Evolutionary conservation across 495 filamentous ascomycete genomes (phyloP), one percentile per base, ranked within the genome.

Genomic region (Penicillium coffeae): DNA sequence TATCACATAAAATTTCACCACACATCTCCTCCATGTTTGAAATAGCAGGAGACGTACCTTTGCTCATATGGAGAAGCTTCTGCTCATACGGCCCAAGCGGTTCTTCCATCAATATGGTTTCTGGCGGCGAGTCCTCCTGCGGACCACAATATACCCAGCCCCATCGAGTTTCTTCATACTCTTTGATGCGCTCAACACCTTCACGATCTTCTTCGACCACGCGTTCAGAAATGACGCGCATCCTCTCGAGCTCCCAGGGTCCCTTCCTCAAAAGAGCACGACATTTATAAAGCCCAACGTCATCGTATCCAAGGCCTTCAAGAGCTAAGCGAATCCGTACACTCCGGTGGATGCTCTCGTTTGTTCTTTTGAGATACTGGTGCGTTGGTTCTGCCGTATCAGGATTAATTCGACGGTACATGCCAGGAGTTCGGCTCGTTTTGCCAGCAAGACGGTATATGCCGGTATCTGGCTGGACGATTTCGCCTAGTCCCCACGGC

Each of bases 321-420:
- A 80, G 54, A 52, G 74, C 47, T 63, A 79, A 59, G 15, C 84
- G 71, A 5, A 82, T 68, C 10, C 84, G 74, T 5, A 81, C 83
- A 35, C 70, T 78, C 32, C 79, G 74, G 52, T 87, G 84, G 42
- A 86, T 75, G 45, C 81, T 77, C 70, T 87, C 83, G 56, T 82
- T 76, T 12, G 84, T 87, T 53, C 79, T 65, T 21, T 67, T 52
- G 50, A 87, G 69, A 36, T 75, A 78, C 8, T 55, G 25, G 2
- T 51, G 19, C 14, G 73, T 75, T 8, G 54, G 47, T 32, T 50
- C 45, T 25, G 75, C 72, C 18, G 66, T 78, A 10, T 72, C 45
- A 0, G 79, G 79, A 56, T 85, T 69, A 12, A 75, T 63, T 45
- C 73, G 73, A 50, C 64, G 74, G 63, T 86, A 83, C 49, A 76